Percentiles rank a stretch among this genome's conserved stretches.
Conservation (phyloP, 352 stramenopile genomes). For the Globisporangium acanthophoron region DNA sequence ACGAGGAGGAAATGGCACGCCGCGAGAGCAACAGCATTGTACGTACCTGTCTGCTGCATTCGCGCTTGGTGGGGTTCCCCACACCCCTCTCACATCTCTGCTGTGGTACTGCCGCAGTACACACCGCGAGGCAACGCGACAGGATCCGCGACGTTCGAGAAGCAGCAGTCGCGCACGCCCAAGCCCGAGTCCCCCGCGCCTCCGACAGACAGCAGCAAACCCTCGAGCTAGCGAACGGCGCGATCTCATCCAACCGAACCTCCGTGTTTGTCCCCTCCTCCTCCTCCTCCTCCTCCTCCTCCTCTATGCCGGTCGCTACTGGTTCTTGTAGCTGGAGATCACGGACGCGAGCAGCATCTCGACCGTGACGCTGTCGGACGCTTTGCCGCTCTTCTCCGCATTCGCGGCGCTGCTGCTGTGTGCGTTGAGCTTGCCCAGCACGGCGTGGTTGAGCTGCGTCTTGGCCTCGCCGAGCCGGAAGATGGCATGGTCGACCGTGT, state of each 20-base stretch:
- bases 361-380: constrained; percentile 39
- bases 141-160: neutral
- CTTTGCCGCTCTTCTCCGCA: constrained; percentile 14
- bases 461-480: constrained; percentile 82
- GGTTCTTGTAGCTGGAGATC: constrained; percentile 72
- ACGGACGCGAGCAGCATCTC: constrained; percentile 81
- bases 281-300: constrained; percentile 6
- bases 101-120: constrained; percentile 3
- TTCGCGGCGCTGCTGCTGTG: constrained; percentile 25
- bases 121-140: constrained; percentile 2
- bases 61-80: neutral
- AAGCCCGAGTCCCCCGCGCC: neutral
- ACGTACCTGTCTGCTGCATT: neutral
- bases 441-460: constrained; percentile 82
- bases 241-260: no score
- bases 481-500: constrained; percentile 92
- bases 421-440: constrained; percentile 79
- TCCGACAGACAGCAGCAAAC: neutral
- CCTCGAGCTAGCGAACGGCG: neutral
- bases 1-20: constrained; percentile 54
- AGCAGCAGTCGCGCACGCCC: neutral
- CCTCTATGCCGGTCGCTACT: constrained; percentile 10
- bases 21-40: constrained; percentile 46
- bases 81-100: neutral
- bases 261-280: no score